Conservation (phyloP, 2,329 filamentous ascomycete species). For the Penicillium sp. region DNA sequence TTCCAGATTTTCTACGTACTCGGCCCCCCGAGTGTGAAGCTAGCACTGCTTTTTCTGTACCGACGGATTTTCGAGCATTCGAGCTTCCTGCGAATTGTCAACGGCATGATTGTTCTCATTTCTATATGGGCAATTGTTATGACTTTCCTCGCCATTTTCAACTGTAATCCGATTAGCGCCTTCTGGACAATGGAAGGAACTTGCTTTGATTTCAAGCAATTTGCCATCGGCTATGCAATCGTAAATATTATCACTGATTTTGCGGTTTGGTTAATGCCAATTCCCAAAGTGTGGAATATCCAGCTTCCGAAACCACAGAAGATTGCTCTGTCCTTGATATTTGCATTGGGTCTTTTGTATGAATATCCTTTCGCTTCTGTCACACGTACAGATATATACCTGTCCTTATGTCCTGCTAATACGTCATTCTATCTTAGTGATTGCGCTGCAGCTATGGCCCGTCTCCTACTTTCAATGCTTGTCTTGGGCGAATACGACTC, state of each 20-base stretch:
- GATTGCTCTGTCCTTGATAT: neutral
- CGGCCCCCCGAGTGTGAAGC: neutral
- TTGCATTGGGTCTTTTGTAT: conserved; percentile 6
- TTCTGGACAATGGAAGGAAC: conserved; percentile 5
- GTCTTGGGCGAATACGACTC: neutral
- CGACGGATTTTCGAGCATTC: conserved; percentile 2
- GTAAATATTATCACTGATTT: conserved; percentile 1
- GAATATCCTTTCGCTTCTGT: neutral
- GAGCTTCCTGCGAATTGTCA: neutral
- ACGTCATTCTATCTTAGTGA: neutral
- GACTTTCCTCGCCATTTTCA: conserved; percentile 7
- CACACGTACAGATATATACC: neutral
- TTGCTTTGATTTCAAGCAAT: conserved; percentile 3
- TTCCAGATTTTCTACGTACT: conserved; percentile 5
- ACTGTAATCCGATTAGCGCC: conserved; percentile 2
- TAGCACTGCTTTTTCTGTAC: conserved; percentile 6
- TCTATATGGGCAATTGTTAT: neutral
- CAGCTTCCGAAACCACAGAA: conserved; percentile 4
- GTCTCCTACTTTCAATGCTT: conserved; percentile 1
- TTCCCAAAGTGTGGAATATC: conserved; percentile 4
- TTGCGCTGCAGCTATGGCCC: conserved; percentile 1
- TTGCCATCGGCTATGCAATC: conserved; percentile 1
- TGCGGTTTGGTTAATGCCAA: conserved; percentile 5
- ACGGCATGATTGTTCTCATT: neutral
- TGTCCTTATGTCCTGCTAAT: neutral